A percentile compares a stretch with the other conserved stretches of the same genome.
phyloP scores from a whole-genome alignment of 2,329 filamentous ascomycete genomes.

The Alternaria triticina region DNA sequence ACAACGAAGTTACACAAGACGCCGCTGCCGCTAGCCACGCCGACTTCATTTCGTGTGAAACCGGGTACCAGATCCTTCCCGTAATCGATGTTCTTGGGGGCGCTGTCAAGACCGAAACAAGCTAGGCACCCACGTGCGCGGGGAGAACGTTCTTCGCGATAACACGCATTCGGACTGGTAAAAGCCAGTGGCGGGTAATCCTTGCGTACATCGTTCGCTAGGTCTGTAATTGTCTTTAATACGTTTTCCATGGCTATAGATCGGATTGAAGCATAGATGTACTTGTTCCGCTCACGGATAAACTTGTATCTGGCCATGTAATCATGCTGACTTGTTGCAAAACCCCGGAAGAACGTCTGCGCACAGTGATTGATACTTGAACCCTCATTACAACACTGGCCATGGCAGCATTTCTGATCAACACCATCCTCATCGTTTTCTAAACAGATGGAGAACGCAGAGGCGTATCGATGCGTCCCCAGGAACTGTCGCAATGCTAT shows the following conservation, averaged over 20 bases:
- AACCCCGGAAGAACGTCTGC: neutral
- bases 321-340: neutral
- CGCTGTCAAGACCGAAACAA: neutral
- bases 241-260: neutral
- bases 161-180: neutral
- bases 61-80: neutral
- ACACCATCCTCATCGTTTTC: neutral
- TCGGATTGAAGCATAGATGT: neutral
- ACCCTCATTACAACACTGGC: neutral
- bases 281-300: neutral
- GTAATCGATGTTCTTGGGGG: neutral
- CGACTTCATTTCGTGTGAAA: neutral
- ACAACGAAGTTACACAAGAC: neutral
- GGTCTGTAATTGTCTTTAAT: fast-evolving
- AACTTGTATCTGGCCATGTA: neutral
- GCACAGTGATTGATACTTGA: neutral
- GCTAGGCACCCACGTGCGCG: neutral
- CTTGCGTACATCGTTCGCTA: neutral
- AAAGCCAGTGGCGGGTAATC: neutral
- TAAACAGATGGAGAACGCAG: neutral
- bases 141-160: neutral
- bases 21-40: too few relatives aligned
- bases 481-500: neutral
- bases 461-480: neutral
- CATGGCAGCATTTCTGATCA: neutral